Conservation (phyloP, 768 basidiomycete species). For the Suillus placidus region DNA sequence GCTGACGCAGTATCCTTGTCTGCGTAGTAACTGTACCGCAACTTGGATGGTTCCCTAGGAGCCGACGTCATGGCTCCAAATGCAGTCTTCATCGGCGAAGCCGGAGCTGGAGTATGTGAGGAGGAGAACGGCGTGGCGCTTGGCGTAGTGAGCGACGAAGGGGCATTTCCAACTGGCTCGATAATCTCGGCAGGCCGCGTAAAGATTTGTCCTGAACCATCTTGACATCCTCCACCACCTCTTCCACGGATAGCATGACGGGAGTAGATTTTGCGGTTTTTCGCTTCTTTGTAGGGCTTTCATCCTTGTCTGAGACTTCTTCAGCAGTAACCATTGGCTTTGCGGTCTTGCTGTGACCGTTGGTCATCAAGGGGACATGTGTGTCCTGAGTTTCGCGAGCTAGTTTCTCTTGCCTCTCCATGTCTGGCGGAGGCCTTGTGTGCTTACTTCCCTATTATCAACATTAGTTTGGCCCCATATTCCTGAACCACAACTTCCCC, state of each 20-base stretch:
- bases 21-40: constrained; percentile 70
- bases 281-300: constrained; percentile 48
- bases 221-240: constrained; percentile 39
- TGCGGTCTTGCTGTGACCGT: constrained; percentile 18
- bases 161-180: constrained; percentile 37
- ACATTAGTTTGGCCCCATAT: constrained; percentile 9
- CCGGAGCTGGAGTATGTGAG: constrained; percentile 18
- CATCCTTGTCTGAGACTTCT: constrained; percentile 42
- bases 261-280: constrained; percentile 38
- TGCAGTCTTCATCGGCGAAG: constrained; percentile 20
- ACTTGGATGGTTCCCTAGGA: constrained; percentile 79
- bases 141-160: constrained; percentile 20
- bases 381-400: constrained; percentile 12
- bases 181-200: constrained; percentile 42
- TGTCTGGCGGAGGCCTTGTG: constrained; percentile 65
- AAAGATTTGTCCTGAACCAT: constrained; percentile 22
- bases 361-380: constrained; percentile 11
- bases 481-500: constrained; percentile 4
- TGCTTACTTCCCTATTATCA: constrained; percentile 70
- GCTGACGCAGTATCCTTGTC: constrained; percentile 44
- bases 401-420: constrained; percentile 40
- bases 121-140: constrained; percentile 20
- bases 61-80: constrained; percentile 50
- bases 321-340: constrained; percentile 31
- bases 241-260: not conserved